Evolutionary conservation across 768 basidiomycete genomes (phyloP).

Genomic region (Boletales sp.): DNA sequence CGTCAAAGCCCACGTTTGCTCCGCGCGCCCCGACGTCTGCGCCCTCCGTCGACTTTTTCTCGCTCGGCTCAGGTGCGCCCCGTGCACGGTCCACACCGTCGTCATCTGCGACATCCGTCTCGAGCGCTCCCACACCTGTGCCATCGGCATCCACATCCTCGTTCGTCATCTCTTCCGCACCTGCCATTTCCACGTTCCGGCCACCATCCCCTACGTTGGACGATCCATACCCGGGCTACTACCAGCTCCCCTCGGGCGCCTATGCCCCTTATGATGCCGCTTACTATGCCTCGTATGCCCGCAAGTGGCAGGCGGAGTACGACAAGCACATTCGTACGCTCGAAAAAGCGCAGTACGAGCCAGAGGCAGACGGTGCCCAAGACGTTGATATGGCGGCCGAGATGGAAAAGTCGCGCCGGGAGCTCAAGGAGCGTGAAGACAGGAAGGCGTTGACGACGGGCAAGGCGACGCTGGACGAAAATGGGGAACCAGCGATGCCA

Average conservation of each 20-base stretch:
- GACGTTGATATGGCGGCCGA: conserved; percentile 64
- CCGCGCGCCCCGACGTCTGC: too few relatives aligned
- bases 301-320: conserved; percentile 73
- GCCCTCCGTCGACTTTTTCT: conserved; percentile 63
- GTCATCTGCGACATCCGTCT: conserved; percentile 5
- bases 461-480: conserved; percentile 36
- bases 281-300: conserved; percentile 65
- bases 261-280: conserved; percentile 73
- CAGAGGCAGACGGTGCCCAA: conserved; percentile 42
- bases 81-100: conserved; percentile 2
- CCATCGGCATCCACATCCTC: conserved; percentile 47
- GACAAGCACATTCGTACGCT: conserved; percentile 67
- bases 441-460: conserved; percentile 71
- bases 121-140: conserved; percentile 42
- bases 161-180: conserved; percentile 59
- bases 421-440: conserved; percentile 73
- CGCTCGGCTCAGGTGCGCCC: conserved; percentile 41
- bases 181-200: conserved; percentile 59
- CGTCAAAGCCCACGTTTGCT: conserved; percentile 11
- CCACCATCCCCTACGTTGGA: conserved; percentile 70
- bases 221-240: conserved; percentile 86
- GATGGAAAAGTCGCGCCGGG: conserved; percentile 69
- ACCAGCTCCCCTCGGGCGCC: conserved; percentile 75
- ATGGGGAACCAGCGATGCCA: conserved; percentile 53
- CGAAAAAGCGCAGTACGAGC: conserved; percentile 67